Percentiles rank a stretch among this genome's conserved stretches.
Evolutionary conservation across 2,329 filamentous ascomycete species (phyloP).

Genomic region (Emmonsiellopsis sp.): DNA sequence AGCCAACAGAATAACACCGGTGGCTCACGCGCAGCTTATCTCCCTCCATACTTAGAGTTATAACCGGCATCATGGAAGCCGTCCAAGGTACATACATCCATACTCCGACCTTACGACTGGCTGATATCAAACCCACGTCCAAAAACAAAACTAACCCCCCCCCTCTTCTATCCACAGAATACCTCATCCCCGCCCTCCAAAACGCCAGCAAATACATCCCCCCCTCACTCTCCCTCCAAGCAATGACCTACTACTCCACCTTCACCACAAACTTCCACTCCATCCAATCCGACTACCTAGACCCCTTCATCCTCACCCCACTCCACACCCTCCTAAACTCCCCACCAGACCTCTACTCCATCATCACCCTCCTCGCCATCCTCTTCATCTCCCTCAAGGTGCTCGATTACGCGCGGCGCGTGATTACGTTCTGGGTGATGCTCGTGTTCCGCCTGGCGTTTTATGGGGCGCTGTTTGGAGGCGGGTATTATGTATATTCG

Average conservation of each 20-base stretch:
- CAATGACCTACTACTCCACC: slow-evolving; percentile 12
- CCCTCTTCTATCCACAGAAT: slow-evolving; percentile 8
- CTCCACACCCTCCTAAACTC: slow-evolving; percentile 25
- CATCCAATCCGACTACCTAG: slow-evolving; percentile 31
- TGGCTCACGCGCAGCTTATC: no score
- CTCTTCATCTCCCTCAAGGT: slow-evolving; percentile 57
- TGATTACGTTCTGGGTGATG: slow-evolving; percentile 69
- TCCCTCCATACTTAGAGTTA: background rate
- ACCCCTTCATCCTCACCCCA: slow-evolving; percentile 40
- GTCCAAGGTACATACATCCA: slow-evolving; percentile 9
- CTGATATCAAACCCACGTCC: background rate
- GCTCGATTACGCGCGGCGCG: slow-evolving; percentile 58
- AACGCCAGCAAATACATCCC: slow-evolving; percentile 9
- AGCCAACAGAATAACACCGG: background rate
- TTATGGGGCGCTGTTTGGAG: slow-evolving; percentile 50
- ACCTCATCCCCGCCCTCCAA: slow-evolving; percentile 12
- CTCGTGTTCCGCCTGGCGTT: slow-evolving; percentile 54
- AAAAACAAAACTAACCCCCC: slow-evolving; percentile 2
- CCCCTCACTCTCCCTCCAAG: slow-evolving; percentile 12
- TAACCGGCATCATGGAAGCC: slow-evolving; percentile 2
- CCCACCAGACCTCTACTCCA: slow-evolving; percentile 26
- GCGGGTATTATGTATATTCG: slow-evolving; percentile 47
- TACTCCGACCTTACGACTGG: background rate
- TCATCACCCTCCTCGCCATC: slow-evolving; percentile 45
- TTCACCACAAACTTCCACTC: slow-evolving; percentile 12